Percentiles rank a stretch among this genome's conserved stretches.
These are phyloP conservation scores for Diaporthe velutina DNA, from an alignment of 2,329 filamentous ascomycete genomes.

Conservation along the genomic window DNA sequence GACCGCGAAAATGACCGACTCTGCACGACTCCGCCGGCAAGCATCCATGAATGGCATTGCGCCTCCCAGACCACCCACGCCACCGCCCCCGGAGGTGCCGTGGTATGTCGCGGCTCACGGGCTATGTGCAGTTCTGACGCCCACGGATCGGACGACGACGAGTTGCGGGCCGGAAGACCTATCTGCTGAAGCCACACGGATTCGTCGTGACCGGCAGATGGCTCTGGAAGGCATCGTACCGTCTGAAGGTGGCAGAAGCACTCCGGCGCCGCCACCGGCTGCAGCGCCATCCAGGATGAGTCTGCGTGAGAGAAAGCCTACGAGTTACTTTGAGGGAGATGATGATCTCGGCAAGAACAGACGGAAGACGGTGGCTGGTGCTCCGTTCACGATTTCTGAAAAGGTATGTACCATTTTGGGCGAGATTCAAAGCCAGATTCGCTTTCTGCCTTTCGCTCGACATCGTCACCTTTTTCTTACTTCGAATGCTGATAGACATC, in stretches of 20 bases:
- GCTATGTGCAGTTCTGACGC: slow-evolving; percentile 85
- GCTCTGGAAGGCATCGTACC: slow-evolving; percentile 51
- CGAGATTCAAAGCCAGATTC: background rate
- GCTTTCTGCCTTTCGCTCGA: background rate
- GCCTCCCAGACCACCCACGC: slow-evolving; percentile 65
- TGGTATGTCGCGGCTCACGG: slow-evolving; percentile 90
- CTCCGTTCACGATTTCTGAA: slow-evolving; percentile 59
- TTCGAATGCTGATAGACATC: slow-evolving; percentile 38
- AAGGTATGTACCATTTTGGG: slow-evolving; percentile 49
- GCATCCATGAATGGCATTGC: slow-evolving; percentile 65
- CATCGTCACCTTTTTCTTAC: background rate
- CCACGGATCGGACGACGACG: slow-evolving; percentile 77
- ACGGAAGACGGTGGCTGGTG: slow-evolving; percentile 72
- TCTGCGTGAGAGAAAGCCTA: slow-evolving; percentile 76
- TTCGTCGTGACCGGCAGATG: slow-evolving; percentile 75
- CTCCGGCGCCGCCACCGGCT: slow-evolving; percentile 45
- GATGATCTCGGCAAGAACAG: slow-evolving; percentile 62
- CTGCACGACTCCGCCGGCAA: slow-evolving; percentile 74
- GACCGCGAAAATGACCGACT: slow-evolving; percentile 80
- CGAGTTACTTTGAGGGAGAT: slow-evolving; percentile 67
- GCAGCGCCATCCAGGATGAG: slow-evolving; percentile 74
- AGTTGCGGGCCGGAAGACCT: slow-evolving; percentile 86
- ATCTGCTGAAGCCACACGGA: slow-evolving; percentile 74
- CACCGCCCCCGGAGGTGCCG: slow-evolving; percentile 83
- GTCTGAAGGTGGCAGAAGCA: slow-evolving; percentile 47